phyloP scores from a whole-genome alignment of 2,329 filamentous ascomycete species.

The Myrmaecium sp. region DNA sequence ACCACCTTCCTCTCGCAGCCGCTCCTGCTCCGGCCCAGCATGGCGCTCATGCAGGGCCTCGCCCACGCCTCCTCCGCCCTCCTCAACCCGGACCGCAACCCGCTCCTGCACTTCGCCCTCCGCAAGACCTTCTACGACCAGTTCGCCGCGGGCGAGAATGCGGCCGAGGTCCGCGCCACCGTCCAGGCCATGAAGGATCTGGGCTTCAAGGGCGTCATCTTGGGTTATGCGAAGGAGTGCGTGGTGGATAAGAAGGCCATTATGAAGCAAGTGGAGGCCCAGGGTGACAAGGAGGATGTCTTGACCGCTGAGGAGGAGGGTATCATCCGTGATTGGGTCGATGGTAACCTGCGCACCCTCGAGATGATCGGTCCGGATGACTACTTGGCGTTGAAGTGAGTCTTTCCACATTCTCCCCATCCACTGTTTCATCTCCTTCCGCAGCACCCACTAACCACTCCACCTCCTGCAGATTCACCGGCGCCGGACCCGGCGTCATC shows the following conservation, averaged over 20 bases:
- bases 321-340: conserved; percentile 12
- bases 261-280: too few relatives aligned
- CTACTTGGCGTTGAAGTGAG: conserved; percentile 30
- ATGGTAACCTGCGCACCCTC: conserved; percentile 54
- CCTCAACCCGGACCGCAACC: conserved; percentile 11
- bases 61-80: conserved; percentile 3
- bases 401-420: too few relatives aligned
- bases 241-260: conserved; percentile 16
- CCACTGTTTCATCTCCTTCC: too few relatives aligned
- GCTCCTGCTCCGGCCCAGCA: conserved; percentile 1
- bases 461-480: conserved; percentile 28
- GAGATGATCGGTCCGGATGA: conserved; percentile 27
- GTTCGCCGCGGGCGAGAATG: conserved; percentile 71
- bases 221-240: conserved; percentile 62
- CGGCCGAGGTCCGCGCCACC: conserved; percentile 42
- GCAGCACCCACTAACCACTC: too few relatives aligned
- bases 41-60: conserved; percentile 1
- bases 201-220: conserved; percentile 68
- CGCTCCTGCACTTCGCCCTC: conserved; percentile 50
- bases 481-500: conserved; percentile 28
- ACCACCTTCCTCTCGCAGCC: conserved; percentile 4
- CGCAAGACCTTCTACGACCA: conserved; percentile 78
- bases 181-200: conserved; percentile 51
- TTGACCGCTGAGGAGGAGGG: background rate
- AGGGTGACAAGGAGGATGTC: too few relatives aligned